phyloP scores from a whole-genome alignment of 164 flowering plant species.

The Nymphaea colorata region DNA sequence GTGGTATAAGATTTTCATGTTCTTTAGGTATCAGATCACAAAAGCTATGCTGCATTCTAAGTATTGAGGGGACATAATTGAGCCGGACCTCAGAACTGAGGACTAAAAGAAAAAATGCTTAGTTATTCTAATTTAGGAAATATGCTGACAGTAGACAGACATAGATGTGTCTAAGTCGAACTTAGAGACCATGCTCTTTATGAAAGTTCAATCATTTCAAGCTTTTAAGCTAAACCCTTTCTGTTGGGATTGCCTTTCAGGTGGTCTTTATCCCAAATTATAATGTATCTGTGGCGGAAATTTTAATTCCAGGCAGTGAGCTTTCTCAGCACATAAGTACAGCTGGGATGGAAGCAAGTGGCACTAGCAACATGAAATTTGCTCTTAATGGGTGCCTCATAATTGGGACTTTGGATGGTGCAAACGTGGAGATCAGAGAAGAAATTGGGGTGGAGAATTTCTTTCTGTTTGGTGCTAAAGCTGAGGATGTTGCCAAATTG shows the following conservation, averaged over 20 bases:
- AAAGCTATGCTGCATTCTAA: too few relatives aligned
- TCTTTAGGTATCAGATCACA: too few relatives aligned
- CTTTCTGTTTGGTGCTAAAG: conserved; percentile 91
- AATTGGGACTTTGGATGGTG: conserved; percentile 96
- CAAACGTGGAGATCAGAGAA: conserved; percentile 95
- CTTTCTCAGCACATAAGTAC: conserved; percentile 96
- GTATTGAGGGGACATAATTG: too few relatives aligned
- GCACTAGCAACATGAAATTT: conserved; percentile 99
- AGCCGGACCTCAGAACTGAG: too few relatives aligned
- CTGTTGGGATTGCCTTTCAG: conserved; percentile 24
- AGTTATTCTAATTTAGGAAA: too few relatives aligned
- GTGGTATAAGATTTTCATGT: too few relatives aligned
- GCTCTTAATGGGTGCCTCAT: conserved; percentile 94
- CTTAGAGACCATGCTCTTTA: too few relatives aligned
- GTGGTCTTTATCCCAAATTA: conserved; percentile 94
- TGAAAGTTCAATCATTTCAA: too few relatives aligned
- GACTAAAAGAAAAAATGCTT: too few relatives aligned
- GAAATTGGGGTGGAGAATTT: conserved; percentile 88
- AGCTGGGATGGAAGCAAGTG: conserved; percentile 99
- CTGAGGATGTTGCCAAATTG: conserved; percentile 78
- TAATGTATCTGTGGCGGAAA: conserved; percentile 91
- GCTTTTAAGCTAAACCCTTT: too few relatives aligned
- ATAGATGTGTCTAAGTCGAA: too few relatives aligned
- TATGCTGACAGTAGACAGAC: too few relatives aligned
- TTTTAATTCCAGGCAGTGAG: conserved; percentile 97